Base-by-base conservation (phyloP, 257 asterid genomes). In the Mitragyna speciosa region DNA sequence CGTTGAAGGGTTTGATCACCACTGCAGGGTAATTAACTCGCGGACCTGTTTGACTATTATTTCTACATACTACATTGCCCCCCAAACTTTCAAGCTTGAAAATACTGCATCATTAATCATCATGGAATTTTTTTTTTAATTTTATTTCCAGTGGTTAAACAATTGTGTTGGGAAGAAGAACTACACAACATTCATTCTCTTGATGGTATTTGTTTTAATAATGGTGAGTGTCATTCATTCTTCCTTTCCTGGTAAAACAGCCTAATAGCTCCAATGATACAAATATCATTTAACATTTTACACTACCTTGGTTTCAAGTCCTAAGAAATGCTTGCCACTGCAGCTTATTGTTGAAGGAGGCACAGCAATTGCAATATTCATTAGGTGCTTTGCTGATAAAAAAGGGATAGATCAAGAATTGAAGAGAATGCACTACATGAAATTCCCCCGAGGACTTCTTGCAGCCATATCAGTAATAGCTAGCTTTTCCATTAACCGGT, bases 1-100 rank as follows among this genome's bases (percentile, higher is more conserved):
- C 49, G 97, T 95, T 48, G 97, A 95, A 86, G 99, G 99, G 70
- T 95, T 95, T 78, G 99, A 95, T 87, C 99, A 95, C 89, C 99
- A 95, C 89, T 95, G 99, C 96, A 89, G 98, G 85, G 99, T 94
- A 92, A 84, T 80, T 26, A 56, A 17, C 2, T 56, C 26, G 41
- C 5, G 64, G 10, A 20, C 64, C 64, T 56, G 64, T 56, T 22
- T 56, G 64, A 56, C 8, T 22, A 9, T 56, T 56, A 7, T 56
- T 56, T 56, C 64, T 56, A 47, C 49, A 77, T 47, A 49, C 31
- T 73, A 66, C 52, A 36, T 36, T 1, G 41, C 41, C 4, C 41
- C 4, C 41, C 41, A 2, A 36, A 2, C 41, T 36, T 36, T 36
- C 41, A 52, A 0, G 7, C 6, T 52, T 52, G 22, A 16, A 52